Evolutionary conservation across 805 yeast genomes (phyloP).

Genomic region (Kuraishia capsulata): DNA sequence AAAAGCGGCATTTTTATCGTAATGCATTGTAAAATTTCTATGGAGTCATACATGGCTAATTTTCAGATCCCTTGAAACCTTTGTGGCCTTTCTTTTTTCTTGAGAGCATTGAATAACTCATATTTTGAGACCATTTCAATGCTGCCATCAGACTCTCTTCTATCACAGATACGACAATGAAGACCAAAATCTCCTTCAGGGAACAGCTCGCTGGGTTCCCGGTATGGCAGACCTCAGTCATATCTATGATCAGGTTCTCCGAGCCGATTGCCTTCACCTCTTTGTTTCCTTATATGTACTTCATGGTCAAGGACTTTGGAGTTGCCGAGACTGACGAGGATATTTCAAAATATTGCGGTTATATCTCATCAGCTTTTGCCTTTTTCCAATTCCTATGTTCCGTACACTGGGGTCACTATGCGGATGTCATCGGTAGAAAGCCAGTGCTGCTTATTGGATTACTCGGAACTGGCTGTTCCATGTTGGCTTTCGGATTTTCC

Average conservation of each 20-base stretch:
- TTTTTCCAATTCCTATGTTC: slow-evolving; percentile 49
- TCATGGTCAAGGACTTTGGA: slow-evolving; percentile 51
- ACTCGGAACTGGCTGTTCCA: slow-evolving; percentile 38
- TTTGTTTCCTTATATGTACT: slow-evolving; percentile 53
- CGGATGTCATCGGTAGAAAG: slow-evolving; percentile 51
- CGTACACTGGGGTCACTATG: slow-evolving; percentile 49
- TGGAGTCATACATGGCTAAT: too few relatives aligned
- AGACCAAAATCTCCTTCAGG: slow-evolving; percentile 19
- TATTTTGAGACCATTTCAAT: too few relatives aligned
- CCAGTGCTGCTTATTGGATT: slow-evolving; percentile 42
- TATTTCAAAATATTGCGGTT: slow-evolving; percentile 53
- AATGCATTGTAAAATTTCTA: too few relatives aligned
- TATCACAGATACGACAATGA: too few relatives aligned
- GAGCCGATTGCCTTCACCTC: slow-evolving; percentile 62
- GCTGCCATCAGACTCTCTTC: too few relatives aligned
- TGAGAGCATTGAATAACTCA: too few relatives aligned
- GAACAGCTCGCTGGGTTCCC: slow-evolving; percentile 53
- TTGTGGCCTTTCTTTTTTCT: too few relatives aligned
- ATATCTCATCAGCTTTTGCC: slow-evolving; percentile 53
- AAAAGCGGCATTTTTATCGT: too few relatives aligned
- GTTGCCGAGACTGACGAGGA: slow-evolving; percentile 41
- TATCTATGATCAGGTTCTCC: slow-evolving; percentile 39
- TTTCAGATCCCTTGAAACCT: too few relatives aligned
- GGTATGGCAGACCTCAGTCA: slow-evolving; percentile 32
- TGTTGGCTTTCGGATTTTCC: slow-evolving; percentile 45